Percentiles rank a stretch among this genome's conserved stretches.
These are phyloP conservation scores for Chenopodium berlandieri DNA, from an alignment of 148 eudicot species.

Conservation along the genomic window DNA sequence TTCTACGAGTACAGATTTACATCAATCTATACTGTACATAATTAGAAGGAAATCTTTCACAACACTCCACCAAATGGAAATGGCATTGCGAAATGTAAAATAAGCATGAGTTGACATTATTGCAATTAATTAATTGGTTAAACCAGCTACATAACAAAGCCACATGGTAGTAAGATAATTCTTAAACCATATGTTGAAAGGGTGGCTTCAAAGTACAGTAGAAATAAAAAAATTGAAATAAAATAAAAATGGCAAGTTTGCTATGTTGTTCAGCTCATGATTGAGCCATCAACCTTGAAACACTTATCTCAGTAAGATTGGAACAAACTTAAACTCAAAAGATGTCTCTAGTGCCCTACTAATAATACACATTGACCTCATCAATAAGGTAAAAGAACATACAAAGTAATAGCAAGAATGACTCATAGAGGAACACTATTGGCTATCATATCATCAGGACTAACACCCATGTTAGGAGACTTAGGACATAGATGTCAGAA, in stretches of 20 bases:
- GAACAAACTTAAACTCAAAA: neutral
- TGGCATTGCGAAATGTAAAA: no score
- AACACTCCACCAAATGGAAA: no score
- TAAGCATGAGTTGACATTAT: no score
- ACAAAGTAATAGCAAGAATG: neutral
- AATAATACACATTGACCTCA: no score
- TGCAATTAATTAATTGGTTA: no score
- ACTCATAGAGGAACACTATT: neutral
- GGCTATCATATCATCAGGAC: neutral
- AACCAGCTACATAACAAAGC: no score
- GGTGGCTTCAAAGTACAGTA: neutral
- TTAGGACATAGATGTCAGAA: neutral
- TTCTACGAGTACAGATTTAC: no score
- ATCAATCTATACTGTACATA: no score
- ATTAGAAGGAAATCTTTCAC: no score
- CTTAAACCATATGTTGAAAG: neutral
- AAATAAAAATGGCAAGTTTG: neutral
- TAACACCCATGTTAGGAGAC: neutral
- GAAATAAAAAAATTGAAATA: neutral
- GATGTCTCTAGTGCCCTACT: neutral
- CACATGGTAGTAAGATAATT: neutral
- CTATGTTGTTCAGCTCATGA: neutral
- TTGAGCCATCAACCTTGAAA: neutral
- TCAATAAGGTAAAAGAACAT: neutral
- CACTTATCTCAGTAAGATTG: neutral